Evolutionary conservation across 2,329 filamentous ascomycete genomes (phyloP).

Genomic region (Aspergillus transmontanensis): DNA sequence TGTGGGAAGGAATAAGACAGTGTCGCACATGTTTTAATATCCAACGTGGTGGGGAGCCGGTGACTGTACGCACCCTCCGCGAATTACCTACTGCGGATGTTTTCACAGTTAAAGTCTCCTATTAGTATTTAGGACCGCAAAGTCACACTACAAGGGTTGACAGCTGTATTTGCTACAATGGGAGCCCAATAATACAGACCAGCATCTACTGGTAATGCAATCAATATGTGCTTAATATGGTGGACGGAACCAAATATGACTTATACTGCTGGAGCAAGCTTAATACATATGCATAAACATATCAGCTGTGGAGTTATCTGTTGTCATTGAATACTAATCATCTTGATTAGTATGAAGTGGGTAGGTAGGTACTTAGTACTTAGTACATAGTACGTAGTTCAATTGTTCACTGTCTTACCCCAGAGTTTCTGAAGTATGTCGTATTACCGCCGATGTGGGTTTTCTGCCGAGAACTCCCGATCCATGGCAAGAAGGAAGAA

Average conservation of each 20-base stretch:
- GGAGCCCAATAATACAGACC: not conserved
- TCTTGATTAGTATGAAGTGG: not conserved
- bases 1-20: not conserved
- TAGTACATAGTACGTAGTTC: not conserved
- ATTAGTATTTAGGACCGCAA: not conserved
- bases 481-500: conserved; percentile 8
- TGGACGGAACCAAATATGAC: not conserved
- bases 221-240: not conserved
- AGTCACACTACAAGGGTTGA: not conserved
- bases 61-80: not conserved
- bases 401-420: not conserved
- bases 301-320: not conserved
- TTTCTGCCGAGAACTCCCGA: conserved; percentile 29
- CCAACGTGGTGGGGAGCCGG: not conserved
- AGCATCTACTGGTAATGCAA: not conserved
- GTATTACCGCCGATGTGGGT: not conserved
- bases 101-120: not conserved
- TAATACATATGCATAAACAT: not conserved
- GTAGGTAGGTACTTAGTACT: not conserved
- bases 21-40: not conserved
- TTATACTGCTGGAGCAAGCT: not conserved
- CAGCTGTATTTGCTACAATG: not conserved
- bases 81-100: not conserved
- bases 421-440: not conserved
- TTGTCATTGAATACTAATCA: not conserved